Base-by-base conservation (phyloP, 768 basidiomycete genomes). In the Macrolepiota albuminosa region DNA sequence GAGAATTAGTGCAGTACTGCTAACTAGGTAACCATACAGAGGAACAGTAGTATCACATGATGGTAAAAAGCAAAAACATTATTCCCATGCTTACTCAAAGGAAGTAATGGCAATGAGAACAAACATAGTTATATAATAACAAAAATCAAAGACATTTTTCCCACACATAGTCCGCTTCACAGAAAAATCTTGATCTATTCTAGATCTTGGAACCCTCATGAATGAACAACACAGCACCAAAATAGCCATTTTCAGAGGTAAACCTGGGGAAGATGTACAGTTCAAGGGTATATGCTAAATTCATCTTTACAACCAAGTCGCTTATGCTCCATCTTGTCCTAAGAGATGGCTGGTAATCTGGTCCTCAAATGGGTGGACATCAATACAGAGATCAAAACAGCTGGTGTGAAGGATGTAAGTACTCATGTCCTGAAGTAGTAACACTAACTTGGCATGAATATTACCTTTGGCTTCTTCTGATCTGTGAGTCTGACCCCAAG, bases 361-460 rank as follows among this genome's bases (percentile, higher is more conserved):
- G 84, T 86, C 1, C 65, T 86, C 21, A 84, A 86, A 65, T 86
- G 84, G 84, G 63, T 69, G 11, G 84, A 84, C 64, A 69, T 87
- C 40, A 83, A 85, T 64, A 77, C 79, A 9, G 84, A 85, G 68
- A 80, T 86, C 61, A 84, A 84, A 74, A 84, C 84, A 3, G 80
- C 77, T 18, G 76, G 80, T 57, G 66, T 85, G 63, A 75, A 84
- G 71, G 73, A 71, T 40, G 81, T 78, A 62, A 61, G 76, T 67
- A 24, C 29, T 4, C 33, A 13, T 16, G 7, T 46, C 1, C 13
- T 36, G 13, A 18, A 8, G 2, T 42, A 42, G 14, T 24, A 39
- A 34, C 3, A 6, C 4, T 33, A 16, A 37, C 37, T 39, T 40
- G 52, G 34, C 7, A 37, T 49, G 39, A 26, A 24, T n/a, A 13